Conservation (phyloP, 305 asterid genomes). For the Solanum hybrid region DNA sequence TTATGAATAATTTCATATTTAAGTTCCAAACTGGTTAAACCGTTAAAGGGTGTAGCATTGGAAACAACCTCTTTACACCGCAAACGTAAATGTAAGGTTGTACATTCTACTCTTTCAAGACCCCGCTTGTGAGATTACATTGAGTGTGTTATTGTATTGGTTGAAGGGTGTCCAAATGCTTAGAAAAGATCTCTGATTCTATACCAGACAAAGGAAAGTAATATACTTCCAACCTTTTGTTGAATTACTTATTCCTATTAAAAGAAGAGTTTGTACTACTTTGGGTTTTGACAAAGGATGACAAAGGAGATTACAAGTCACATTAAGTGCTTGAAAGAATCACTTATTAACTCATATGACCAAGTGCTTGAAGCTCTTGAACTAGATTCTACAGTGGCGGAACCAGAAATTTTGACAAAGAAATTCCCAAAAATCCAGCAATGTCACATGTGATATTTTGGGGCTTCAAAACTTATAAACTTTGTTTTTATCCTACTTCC, state of each 20-base stretch:
- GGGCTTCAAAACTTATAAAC: neutral
- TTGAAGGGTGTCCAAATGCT: neutral
- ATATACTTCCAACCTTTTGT: neutral
- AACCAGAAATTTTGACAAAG: neutral
- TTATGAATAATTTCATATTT: neutral
- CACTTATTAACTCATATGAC: neutral
- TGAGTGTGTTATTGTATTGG: neutral
- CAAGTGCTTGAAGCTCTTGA: neutral
- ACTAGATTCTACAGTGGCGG: neutral
- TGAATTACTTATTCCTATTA: neutral
- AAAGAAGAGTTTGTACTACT: neutral
- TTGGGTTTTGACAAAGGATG: neutral
- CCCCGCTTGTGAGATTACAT: neutral
- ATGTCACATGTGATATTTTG: neutral
- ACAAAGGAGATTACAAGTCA: neutral
- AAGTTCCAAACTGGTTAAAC: neutral
- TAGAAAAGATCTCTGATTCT: neutral
- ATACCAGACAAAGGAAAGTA: neutral
- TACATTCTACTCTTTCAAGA: neutral
- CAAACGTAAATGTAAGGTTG: neutral
- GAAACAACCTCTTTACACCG: neutral
- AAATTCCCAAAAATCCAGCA: neutral
- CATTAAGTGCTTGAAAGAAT: neutral
- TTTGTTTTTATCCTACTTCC: neutral
- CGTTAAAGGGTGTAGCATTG: neutral